Evolutionary conservation across 225 moss, liverwort and hornwort genomes (phyloP).

Genomic region (Lunularia cruciata): DNA sequence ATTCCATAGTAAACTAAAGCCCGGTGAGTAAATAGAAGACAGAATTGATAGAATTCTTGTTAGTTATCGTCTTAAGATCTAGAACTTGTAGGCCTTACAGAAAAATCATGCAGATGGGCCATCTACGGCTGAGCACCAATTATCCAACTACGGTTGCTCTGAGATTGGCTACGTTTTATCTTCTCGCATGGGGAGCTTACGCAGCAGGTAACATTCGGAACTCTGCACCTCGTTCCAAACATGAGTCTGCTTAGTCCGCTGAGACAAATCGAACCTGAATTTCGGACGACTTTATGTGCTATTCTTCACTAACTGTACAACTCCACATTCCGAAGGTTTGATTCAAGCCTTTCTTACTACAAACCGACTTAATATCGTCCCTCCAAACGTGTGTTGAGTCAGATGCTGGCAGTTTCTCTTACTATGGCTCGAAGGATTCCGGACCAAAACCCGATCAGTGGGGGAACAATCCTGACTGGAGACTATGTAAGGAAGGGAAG

Average conservation of each 20-base stretch:
- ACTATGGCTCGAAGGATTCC: neutral
- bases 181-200: slow-evolving; percentile 6
- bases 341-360: neutral
- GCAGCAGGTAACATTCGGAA: slow-evolving; percentile 9
- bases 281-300: too few relatives aligned
- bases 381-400: neutral
- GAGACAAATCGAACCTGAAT: neutral
- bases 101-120: neutral
- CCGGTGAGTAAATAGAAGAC: neutral
- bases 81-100: too few relatives aligned
- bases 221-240: neutral
- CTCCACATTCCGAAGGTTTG: neutral
- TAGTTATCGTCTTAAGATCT: neutral
- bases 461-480: slow-evolving; percentile 12
- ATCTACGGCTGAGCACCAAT: neutral
- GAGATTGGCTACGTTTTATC: neutral
- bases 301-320: too few relatives aligned
- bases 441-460: slow-evolving; percentile 11
- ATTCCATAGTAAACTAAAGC: too few relatives aligned
- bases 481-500: neutral
- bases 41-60: neutral
- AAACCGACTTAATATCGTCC: neutral
- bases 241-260: neutral
- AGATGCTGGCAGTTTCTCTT: neutral
- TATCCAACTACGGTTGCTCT: neutral